Evolutionary conservation across 139 green algal species (phyloP), one percentile per base, ranked within the genome.

Genomic region (Monoraphidium neglectum): DNA sequence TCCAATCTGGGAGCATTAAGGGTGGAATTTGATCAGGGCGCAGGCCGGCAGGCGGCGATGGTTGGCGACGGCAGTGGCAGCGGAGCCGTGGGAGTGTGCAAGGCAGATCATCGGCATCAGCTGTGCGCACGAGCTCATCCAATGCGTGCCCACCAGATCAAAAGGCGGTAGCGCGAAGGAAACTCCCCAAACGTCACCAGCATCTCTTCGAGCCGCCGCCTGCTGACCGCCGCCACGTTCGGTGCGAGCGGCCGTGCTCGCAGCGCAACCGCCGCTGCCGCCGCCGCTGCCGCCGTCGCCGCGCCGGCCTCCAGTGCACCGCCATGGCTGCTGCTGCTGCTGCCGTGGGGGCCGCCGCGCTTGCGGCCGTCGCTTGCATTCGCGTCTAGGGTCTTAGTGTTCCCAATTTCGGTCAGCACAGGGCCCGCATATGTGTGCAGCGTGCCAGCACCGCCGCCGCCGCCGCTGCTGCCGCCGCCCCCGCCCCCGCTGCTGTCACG

Each of bases 111-210:
- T 60, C 21, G 21, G 51, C 51, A 21, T 60, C 18, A 21, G 21
- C 51, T 21, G 18, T 60, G 51, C 51, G 21, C 21, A 13, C 26
- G 8, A 8, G 6, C 57, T 65, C 10, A 13, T 13, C 8, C 28
- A 37, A 33, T 8, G 13, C 8, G 28, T 26, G 49, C 82, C 36
- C 33, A 88, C 86, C 89, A 94, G 37, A 91, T 87, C 23, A 90
- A 38, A 28, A 86, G 56, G 32, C 90, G 76, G 72, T 94, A 91
- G 59, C 83, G 82, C n/a, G 77, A 61, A 4, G 90, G 90, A 57
- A 85, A 94, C 75, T 91, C 88, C 0, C 88, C 87, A 51, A 84
- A 89, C 30, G 84, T 77, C 49, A 84, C 59, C 69, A 92, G 84
- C 77, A 93, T 77, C 28, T 85, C 63, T 54, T 77, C 68, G 68